A percentile compares a stretch with the other conserved stretches of the same genome.
Conservation (phyloP, 441 rosid genomes). For the Jatropha podagrica region DNA sequence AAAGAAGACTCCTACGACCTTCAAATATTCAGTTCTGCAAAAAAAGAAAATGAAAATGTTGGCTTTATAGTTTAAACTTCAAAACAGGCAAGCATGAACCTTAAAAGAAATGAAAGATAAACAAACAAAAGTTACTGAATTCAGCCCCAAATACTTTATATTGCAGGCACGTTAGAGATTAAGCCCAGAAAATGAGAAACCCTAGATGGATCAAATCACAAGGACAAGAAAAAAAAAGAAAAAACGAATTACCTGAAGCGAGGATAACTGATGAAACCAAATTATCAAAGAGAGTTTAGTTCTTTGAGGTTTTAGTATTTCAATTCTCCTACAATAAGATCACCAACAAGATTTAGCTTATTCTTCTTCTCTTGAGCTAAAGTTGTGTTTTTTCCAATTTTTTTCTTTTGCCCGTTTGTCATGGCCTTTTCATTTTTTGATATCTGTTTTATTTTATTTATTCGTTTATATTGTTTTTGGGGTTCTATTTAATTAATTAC, state of each 20-base stretch:
- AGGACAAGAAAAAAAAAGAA: background rate
- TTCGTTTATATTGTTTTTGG: background rate
- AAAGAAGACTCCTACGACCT: background rate
- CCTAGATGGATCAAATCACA: constrained; percentile 18
- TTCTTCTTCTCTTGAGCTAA: background rate
- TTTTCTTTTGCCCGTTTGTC: background rate
- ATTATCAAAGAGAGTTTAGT: background rate
- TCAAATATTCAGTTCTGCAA: background rate
- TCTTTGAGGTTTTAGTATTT: background rate
- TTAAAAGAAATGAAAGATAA: background rate
- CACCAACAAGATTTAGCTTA: background rate
- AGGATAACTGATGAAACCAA: background rate
- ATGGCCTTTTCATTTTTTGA: background rate
- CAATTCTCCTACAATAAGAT: constrained; percentile 2
- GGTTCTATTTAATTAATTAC: too few relatives aligned
- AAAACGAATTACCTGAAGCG: constrained; percentile 6
- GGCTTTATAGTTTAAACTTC: background rate
- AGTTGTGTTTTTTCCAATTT: background rate
- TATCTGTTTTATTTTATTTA: background rate
- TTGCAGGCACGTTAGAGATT: background rate
- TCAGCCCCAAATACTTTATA: background rate
- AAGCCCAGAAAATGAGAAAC: background rate
- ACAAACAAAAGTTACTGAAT: background rate
- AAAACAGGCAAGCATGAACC: background rate
- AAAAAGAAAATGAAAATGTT: background rate